Evolutionary conservation across 2,329 filamentous ascomycete genomes (phyloP).

Genomic region (Apiospora kogelbergensis): DNA sequence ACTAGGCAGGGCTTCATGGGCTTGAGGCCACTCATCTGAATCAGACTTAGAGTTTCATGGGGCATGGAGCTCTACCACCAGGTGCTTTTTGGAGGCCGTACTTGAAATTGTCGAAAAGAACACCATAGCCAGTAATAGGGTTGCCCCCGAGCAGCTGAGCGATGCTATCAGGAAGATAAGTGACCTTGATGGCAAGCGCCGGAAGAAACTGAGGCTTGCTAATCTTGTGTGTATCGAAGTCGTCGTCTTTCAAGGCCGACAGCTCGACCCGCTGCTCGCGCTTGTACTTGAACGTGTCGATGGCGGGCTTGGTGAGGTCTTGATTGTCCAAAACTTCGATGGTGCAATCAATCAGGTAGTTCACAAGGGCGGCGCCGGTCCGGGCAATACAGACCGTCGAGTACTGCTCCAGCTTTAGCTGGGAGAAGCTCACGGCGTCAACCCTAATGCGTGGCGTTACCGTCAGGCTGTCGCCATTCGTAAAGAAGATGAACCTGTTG

Average conservation of each 20-base stretch:
- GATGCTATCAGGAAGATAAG: background rate
- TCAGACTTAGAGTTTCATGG: background rate
- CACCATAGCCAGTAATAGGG: background rate
- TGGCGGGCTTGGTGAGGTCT: background rate
- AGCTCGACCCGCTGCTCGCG: background rate
- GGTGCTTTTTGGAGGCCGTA: background rate
- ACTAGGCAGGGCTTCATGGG: background rate
- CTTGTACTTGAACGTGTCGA: background rate
- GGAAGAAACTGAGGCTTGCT: background rate
- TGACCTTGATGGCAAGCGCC: background rate
- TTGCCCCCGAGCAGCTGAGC: background rate
- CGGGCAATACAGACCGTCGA: background rate
- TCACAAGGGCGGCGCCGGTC: background rate
- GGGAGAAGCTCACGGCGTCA: background rate
- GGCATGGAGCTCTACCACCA: background rate
- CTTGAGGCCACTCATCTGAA: background rate
- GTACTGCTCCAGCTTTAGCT: background rate
- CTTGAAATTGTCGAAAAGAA: background rate
- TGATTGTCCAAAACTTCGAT: background rate
- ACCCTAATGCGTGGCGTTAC: background rate
- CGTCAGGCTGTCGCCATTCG: background rate
- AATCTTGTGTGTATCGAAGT: background rate
- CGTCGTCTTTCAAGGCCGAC: background rate
- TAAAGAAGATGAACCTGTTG: background rate
- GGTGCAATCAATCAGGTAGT: background rate